A percentile compares a stretch with the other conserved stretches of the same genome.
These are phyloP conservation scores for Kurtzmaniella natalensis DNA, from an alignment of 1,139 yeast species.

Conservation along the genomic window DNA sequence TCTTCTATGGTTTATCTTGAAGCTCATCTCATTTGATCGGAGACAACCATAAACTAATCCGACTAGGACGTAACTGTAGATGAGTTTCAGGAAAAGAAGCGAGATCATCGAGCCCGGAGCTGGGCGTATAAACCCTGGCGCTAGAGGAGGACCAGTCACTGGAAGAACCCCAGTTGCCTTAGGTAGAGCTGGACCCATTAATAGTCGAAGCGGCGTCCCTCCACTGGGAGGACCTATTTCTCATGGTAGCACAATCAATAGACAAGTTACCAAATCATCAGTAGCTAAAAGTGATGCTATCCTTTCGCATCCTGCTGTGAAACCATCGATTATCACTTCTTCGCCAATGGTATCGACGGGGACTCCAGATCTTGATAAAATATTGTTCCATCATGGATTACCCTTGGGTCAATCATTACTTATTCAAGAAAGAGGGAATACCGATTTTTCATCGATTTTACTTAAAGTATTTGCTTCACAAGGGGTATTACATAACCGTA, in stretches of 20 bases:
- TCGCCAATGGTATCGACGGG: conserved; percentile 79
- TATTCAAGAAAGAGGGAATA: conserved; percentile 81
- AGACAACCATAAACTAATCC: too few species aligned
- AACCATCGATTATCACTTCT: conserved; percentile 75
- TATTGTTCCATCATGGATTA: conserved; percentile 77
- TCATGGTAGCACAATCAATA: too few species aligned
- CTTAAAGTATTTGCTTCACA: conserved; percentile 72
- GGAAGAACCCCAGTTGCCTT: too few species aligned
- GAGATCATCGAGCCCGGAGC: conserved; percentile 44
- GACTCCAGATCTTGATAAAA: conserved; percentile 64
- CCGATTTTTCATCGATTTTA: conserved; percentile 80
- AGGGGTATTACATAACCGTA: conserved; percentile 68
- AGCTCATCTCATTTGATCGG: too few species aligned
- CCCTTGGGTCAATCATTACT: conserved; percentile 73
- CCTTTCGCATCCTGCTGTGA: conserved; percentile 51
- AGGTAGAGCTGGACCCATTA: too few species aligned
- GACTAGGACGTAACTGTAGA: too few species aligned
- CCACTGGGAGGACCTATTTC: too few species aligned
- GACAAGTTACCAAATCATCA: too few species aligned
- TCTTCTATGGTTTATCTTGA: too few species aligned
- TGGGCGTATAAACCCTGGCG: conserved; percentile 17
- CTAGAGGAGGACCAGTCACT: not conserved
- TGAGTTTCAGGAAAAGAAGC: conserved; percentile 57
- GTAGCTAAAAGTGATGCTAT: conserved; percentile 6
- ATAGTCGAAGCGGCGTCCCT: too few species aligned